Evolutionary conservation across 208 protist genomes (phyloP).

Genomic region (Leishmania aethiopica): DNA sequence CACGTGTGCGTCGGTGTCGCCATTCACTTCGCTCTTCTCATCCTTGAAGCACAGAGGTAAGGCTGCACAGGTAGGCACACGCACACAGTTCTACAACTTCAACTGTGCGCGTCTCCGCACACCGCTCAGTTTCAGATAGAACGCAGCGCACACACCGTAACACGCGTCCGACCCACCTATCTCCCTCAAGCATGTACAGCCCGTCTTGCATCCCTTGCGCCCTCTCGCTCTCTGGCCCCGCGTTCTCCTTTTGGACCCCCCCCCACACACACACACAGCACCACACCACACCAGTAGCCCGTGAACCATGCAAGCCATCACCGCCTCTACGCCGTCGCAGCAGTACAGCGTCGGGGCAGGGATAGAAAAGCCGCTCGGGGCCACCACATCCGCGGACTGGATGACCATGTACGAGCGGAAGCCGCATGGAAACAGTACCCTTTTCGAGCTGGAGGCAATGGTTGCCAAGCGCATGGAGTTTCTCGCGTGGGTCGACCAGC

Average conservation of each 20-base stretch:
- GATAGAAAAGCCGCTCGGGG: slow-evolving; percentile 6
- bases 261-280: not conserved
- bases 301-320: slow-evolving; percentile 31
- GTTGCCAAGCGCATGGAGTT: slow-evolving; percentile 91
- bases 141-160: not conserved
- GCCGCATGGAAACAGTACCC: slow-evolving; percentile 63
- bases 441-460: slow-evolving; percentile 85
- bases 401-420: slow-evolving; percentile 71
- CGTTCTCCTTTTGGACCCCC: not conserved
- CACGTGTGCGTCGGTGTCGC: not conserved
- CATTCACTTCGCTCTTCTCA: not conserved
- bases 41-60: not conserved
- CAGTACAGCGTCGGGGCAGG: slow-evolving; percentile 11
- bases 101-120: not conserved
- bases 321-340: slow-evolving; percentile 11
- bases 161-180: not conserved
- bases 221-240: not conserved
- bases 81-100: not conserved
- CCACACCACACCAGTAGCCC: not conserved
- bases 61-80: not conserved
- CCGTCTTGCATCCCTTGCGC: not conserved
- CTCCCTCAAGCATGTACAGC: not conserved
- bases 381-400: slow-evolving; percentile 49
- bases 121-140: not conserved
- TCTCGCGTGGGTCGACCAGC: slow-evolving; percentile 85